Evolutionary conservation across 2,329 filamentous ascomycete species (phyloP).

Genomic region (Pseudocercospora vitis): DNA sequence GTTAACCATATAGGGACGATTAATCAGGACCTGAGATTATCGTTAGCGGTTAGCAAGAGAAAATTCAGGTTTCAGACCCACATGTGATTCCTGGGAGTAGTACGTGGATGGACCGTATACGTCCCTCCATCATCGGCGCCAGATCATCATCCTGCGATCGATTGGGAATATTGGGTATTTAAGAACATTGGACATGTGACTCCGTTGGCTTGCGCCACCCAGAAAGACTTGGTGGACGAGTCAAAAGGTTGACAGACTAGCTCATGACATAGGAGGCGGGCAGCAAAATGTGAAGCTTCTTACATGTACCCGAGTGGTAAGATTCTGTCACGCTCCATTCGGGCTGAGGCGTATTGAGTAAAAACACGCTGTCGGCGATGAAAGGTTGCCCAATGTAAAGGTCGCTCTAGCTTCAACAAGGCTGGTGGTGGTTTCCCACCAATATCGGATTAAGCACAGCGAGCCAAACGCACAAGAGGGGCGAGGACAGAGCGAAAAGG

Average conservation of each 20-base stretch:
- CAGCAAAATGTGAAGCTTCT: constrained; percentile 22
- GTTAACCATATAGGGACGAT: constrained; percentile 29
- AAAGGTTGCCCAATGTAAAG: too few relatives aligned
- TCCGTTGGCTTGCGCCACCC: constrained; percentile 27
- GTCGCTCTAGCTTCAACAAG: neutral
- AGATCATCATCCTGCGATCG: constrained; percentile 26
- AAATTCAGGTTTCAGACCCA: constrained; percentile 1
- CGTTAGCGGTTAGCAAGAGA: constrained; percentile 32
- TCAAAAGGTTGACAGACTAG: neutral
- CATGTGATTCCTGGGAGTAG: neutral
- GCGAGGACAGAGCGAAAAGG: neutral
- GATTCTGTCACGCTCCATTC: too few relatives aligned
- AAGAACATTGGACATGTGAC: constrained; percentile 26
- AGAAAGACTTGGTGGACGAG: constrained; percentile 7
- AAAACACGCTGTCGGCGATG: too few relatives aligned
- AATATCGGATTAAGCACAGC: neutral
- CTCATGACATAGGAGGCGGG: constrained; percentile 21
- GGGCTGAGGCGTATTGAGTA: too few relatives aligned
- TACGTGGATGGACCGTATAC: constrained; percentile 24
- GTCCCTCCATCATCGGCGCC: constrained; percentile 31
- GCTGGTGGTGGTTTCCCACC: neutral
- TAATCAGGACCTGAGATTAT: constrained; percentile 27
- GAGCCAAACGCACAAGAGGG: neutral
- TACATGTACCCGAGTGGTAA: too few relatives aligned
- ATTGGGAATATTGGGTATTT: constrained; percentile 22